Evolutionary conservation across 345 rosid species (phyloP).

Genomic region (Anastatica hierochuntica): DNA sequence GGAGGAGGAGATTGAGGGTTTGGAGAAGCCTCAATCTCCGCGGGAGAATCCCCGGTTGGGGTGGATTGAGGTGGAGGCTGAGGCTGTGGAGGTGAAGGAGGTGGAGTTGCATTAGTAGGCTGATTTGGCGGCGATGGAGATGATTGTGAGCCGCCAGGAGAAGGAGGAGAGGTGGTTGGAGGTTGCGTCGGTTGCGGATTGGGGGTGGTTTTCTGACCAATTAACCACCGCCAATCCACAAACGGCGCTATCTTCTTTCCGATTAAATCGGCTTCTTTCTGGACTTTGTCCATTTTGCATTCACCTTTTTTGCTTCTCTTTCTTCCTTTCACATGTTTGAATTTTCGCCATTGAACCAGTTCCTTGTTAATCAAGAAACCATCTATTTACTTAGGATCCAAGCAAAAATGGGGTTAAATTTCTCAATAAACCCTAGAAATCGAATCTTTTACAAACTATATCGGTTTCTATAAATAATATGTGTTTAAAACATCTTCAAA

Average conservation of each 20-base stretch:
- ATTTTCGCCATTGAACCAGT: background rate
- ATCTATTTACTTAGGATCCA: background rate
- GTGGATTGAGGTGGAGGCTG: slow-evolving; percentile 20
- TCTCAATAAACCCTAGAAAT: background rate
- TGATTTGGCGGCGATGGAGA: slow-evolving; percentile 20
- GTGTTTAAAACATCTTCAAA: background rate
- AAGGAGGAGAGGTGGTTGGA: slow-evolving; percentile 25
- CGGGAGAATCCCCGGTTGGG: slow-evolving; percentile 7
- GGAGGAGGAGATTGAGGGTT: slow-evolving; percentile 1
- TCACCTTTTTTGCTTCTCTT: background rate
- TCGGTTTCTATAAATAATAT: background rate
- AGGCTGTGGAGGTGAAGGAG: slow-evolving; percentile 24
- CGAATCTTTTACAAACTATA: background rate
- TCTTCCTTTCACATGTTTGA: slow-evolving; percentile 12
- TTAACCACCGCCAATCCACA: slow-evolving; percentile 10
- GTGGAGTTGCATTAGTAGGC: slow-evolving; percentile 13
- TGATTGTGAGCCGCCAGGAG: slow-evolving; percentile 3
- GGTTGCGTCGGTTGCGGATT: slow-evolving; percentile 11
- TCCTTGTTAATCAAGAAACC: slow-evolving; percentile 13
- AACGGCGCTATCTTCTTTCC: slow-evolving; percentile 22
- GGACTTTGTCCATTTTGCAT: slow-evolving; percentile 25
- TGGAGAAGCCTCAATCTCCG: slow-evolving; percentile 10
- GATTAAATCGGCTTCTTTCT: slow-evolving; percentile 19
- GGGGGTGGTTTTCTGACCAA: slow-evolving; percentile 5
- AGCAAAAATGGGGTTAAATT: background rate